Evolutionary conservation across 176 grass and related monocot species (phyloP), one percentile per base, ranked within the genome.

Genomic region (Carex pumila): DNA sequence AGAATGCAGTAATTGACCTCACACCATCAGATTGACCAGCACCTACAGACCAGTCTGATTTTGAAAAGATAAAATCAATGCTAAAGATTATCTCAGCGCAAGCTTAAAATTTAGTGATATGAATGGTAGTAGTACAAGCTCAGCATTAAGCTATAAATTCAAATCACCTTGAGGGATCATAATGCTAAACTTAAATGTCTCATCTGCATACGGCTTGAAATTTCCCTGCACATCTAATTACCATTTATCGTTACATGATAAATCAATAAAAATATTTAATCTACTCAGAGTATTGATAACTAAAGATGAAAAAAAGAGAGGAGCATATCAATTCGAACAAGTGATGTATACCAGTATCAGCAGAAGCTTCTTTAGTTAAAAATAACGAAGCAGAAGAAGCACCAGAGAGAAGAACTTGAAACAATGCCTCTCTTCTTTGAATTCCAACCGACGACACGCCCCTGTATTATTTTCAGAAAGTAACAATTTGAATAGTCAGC

Each of bases 1-100:
- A 98, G 87, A 98, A 95, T 76, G 89, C 92, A 55, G 91, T 95
- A 30, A 98, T 74, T 8, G 90, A 92, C 52, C 94, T 91, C 72
- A 95, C 45, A 54, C 92, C 91, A 80, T 86, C 88, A 73, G 72
- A 54, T 49, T 95, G 86, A 14, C 92, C 91, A 0, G 90, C 75
- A 13, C 92, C 95, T 2, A 95, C 47, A 70, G 84, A 85, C 92
- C 91, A 98, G n/a, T 92, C 92, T 98, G 86, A 84, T 80, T 62
- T 47, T 31, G 9, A 3, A 78, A 43, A 58, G 52, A 56, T 56
- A 54, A 56, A 77, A 56, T 32, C 19, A 76, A 55, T 77, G 1
- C 5, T 32, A 56, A 8, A 34, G 19, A 56, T 77, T 21, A 62
- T 77, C 73, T 55, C 25, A 17, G 17, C 12, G 15, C 3, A 53